Evolutionary conservation across 768 basidiomycete genomes (phyloP), one percentile per base, ranked within the genome.

Genomic region (Suillus brevipes): DNA sequence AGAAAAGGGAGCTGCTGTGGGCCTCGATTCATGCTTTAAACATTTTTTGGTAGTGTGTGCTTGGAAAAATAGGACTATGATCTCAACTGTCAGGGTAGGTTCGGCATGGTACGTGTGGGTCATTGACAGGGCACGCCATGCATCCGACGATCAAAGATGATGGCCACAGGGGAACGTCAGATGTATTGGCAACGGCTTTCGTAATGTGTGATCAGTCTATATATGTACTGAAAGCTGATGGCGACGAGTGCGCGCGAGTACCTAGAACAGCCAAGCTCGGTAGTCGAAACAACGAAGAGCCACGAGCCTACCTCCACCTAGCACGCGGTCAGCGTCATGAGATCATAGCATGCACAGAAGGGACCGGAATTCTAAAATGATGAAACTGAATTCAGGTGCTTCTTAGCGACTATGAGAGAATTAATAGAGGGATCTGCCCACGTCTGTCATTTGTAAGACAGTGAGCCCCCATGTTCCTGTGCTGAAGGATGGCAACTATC

Each of bases 351-450:
- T 31, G 31, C 31, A 28, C 25, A 38, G 37, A 38, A 40, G 31
- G 31, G 53, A 20, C 25, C 38, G 57, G 31, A 31, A 31, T 59
- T 59, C 25, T 16, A 40, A 38, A 40, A 25, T 18, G 38, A 28
- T 59, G 2, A 12, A 12, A 43, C 40, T 59, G 25, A 14, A 31
- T 20, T 6, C 18, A 18, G 18, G 2, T 18, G 4, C 38, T 58
- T 58, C 57, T 28, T 28, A 6, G 38, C 58, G 12, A 20, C 42
- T 59, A 40, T 59, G 58, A 28, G 58, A 42, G 25, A 59, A 42
- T 59, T 59, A 42, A 59, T 42, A 20, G 38, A 59, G 18, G 10
- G 58, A 59, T 59, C n/a, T 31, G 58, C 58, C 58, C 58, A 59
- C 58, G 58, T 59, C 58, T 59, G 58, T 59, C 58, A 59, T 59